Conservation (phyloP, 2,329 filamentous ascomycete genomes). For the Sporothrix brasiliensis region DNA sequence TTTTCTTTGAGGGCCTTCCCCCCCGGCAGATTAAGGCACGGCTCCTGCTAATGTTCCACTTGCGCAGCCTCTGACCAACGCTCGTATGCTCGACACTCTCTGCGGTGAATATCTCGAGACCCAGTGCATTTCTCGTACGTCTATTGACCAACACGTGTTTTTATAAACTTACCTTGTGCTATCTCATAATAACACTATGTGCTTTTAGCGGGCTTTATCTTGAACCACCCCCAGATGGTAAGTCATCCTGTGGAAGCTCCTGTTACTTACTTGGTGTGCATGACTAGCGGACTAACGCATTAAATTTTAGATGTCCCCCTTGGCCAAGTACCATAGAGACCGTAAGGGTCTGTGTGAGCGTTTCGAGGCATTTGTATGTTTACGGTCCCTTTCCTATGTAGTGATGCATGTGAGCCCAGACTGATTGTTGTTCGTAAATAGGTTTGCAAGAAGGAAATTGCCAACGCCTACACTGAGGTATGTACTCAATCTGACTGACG, state of each 20-base stretch:
- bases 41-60: neutral
- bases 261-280: conserved; percentile 42
- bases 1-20: too few species aligned
- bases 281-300: conserved; percentile 46
- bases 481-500: neutral
- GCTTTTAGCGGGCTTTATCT: conserved; percentile 35
- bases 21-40: neutral
- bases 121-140: conserved; percentile 58
- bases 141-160: neutral
- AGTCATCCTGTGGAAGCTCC: conserved; percentile 47
- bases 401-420: neutral
- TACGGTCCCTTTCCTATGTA: too few species aligned
- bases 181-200: conserved; percentile 16
- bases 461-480: conserved; percentile 87
- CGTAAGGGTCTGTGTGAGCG: conserved; percentile 88
- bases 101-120: conserved; percentile 94
- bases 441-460: conserved; percentile 95
- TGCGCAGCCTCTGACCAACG: conserved; percentile 74
- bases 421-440: conserved; percentile 15
- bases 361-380: conserved; percentile 77
- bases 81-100: conserved; percentile 94
- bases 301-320: conserved; percentile 74
- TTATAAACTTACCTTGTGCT: too few species aligned
- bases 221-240: conserved; percentile 38
- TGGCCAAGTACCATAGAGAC: conserved; percentile 91